Base-by-base conservation (phyloP, 257 asterid species). In the Eustoma russellianum region DNA sequence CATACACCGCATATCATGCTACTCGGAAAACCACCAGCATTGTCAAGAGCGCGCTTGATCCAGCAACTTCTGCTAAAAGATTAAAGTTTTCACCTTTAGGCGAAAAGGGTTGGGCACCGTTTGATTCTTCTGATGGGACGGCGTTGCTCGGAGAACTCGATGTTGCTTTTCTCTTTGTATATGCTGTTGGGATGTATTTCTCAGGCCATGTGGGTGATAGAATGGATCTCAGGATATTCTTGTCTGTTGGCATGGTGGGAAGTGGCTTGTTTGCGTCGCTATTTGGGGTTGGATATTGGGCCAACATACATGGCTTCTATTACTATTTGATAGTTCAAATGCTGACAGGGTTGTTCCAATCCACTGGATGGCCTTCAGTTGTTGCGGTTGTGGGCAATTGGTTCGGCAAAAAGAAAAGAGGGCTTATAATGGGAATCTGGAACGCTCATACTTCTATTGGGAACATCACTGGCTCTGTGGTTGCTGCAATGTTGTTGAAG, bases 341-440 rank as follows among this genome's bases (percentile, higher is more conserved):
- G 94, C 73, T 88, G 41, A 93, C 99, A 0, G 99, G 99, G 13
- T 68, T 92, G 75, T 88, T 85, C 68, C 99, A 92, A 48, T 92
- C 99, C 18, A 79, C 99, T 0, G 99, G 99, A 9, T 92, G 99
- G 99, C 99, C 99, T 2, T 85, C 99, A 0, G 99, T 92, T 60
- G 99, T 92, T n/a, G 97, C 99, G 0, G 89, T 92, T 13, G 92
- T 92, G 2, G 99, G 99, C 0, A 83, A 92, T 56, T 88, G 99
- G 99, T 92, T 88, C 10, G 99, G 99, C 66, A 88, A 92, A 63
- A 88, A 68, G 77, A 88, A 75, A 76, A 77, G 99, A 41, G 97
- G 99, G 11, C 97, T 92, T 51, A 92, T 92, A 62, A 85, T 92
- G 99, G 99, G 99, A 41, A 79, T 92, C 8, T 92, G 99, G 99